phyloP scores from a whole-genome alignment of 1,284 basidiomycete genomes.

The Termitomyces sp. region DNA sequence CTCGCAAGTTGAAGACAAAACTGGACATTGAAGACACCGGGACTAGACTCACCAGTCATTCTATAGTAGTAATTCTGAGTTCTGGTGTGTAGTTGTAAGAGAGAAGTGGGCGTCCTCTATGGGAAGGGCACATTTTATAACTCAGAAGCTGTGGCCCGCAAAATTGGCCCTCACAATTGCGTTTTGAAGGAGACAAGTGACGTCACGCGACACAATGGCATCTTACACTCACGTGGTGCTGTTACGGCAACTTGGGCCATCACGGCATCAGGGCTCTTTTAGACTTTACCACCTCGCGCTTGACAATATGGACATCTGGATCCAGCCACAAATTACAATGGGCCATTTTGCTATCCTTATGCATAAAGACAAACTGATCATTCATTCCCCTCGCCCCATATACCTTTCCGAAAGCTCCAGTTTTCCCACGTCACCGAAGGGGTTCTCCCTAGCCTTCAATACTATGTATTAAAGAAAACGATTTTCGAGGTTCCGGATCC shows the following conservation, averaged over 20 bases:
- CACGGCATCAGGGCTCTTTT: not conserved
- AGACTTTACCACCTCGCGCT: not conserved
- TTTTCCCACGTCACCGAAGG: not conserved
- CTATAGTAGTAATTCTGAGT: not conserved
- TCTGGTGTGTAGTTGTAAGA: not conserved
- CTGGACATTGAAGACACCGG: not conserved
- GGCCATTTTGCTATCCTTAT: no score
- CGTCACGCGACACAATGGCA: slow-evolving; percentile 16
- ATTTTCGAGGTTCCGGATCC: no score
- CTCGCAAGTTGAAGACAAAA: not conserved
- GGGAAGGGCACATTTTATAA: slow-evolving; percentile 9
- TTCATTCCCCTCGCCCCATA: not conserved
- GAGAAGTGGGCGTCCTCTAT: not conserved
- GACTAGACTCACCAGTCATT: not conserved
- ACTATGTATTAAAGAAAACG: no score
- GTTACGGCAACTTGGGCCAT: not conserved
- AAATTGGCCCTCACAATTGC: slow-evolving; percentile 9
- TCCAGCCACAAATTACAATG: not conserved
- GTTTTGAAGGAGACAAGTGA: not conserved
- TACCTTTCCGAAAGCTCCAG: not conserved
- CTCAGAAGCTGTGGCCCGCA: not conserved
- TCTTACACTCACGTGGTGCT: not conserved
- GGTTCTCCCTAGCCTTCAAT: no score
- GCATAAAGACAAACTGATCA: no score
- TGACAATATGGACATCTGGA: not conserved